Conservation (phyloP, 306 rosid genomes). For the Rosa persica region DNA sequence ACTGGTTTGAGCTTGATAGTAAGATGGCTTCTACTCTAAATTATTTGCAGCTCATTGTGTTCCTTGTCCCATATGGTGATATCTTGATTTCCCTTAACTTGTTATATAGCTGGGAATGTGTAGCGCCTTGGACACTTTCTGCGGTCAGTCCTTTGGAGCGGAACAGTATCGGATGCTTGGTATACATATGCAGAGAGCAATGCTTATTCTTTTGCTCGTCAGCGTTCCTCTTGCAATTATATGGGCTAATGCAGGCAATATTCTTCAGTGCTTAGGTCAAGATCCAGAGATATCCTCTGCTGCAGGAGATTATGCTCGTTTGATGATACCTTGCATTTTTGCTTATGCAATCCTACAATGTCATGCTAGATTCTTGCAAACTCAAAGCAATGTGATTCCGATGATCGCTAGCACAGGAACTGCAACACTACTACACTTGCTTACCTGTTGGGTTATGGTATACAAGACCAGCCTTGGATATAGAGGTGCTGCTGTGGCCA, state of each 20-base stretch:
- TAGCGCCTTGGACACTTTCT: constrained; percentile 5
- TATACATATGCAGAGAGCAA: constrained; percentile 3
- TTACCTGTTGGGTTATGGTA: neutral
- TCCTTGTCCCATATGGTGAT: neutral
- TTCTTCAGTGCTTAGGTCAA: constrained; percentile 3
- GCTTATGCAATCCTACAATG: neutral
- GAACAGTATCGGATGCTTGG: constrained; percentile 2
- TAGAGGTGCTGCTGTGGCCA: neutral
- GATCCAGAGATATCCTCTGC: neutral
- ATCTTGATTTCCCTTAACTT: neutral
- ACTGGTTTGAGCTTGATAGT: constrained; percentile 2
- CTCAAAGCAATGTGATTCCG: constrained; percentile 4
- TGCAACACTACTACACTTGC: neutral
- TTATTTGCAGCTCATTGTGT: neutral
- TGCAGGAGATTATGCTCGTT: neutral
- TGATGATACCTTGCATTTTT: constrained; percentile 1
- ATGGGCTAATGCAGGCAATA: constrained; percentile 1
- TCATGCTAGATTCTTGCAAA: constrained; percentile 5
- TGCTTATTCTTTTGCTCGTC: neutral
- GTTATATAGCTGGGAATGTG: neutral
- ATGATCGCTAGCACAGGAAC: constrained; percentile 5
- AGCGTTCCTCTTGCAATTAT: neutral
- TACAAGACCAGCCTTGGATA: neutral
- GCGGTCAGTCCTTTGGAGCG: neutral
- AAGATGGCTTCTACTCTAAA: neutral